Conservation (phyloP, 2,329 filamentous ascomycete species). For the Rugonectria rugulosa region DNA sequence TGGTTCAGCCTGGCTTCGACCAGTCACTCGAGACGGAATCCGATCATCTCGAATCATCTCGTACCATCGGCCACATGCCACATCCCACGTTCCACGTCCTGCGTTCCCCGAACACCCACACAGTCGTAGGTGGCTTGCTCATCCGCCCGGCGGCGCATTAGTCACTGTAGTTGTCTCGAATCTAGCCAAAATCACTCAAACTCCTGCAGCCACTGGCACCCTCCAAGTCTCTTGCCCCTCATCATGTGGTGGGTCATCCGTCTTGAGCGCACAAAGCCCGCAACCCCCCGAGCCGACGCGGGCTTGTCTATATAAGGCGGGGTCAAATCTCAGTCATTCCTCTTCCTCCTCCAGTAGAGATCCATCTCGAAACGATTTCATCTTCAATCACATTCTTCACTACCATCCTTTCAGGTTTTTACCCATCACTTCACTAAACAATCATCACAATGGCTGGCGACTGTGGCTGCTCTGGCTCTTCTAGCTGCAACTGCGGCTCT, state of each 20-base stretch:
- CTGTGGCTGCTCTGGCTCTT: constrained; percentile 47
- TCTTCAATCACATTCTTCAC: constrained; percentile 5
- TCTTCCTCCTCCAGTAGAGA: constrained; percentile 22
- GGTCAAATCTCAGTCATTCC: constrained; percentile 20
- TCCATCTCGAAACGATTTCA: constrained; percentile 23
- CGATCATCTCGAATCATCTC: constrained; percentile 28
- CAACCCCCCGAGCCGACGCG: constrained; percentile 12
- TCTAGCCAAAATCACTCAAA: constrained; percentile 37
- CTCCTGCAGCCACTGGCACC: constrained; percentile 26
- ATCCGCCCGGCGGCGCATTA: background rate
- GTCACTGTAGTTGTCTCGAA: constrained; percentile 10
- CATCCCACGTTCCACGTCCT: too few species aligned
- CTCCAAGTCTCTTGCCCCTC: constrained; percentile 16
- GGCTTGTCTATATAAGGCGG: constrained; percentile 38
- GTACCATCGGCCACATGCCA: constrained; percentile 18
- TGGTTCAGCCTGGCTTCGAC: constrained; percentile 6
- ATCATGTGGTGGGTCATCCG: constrained; percentile 20
- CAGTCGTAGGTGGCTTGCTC: constrained; percentile 17
- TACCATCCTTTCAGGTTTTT: constrained; percentile 13
- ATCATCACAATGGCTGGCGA: constrained; percentile 46
- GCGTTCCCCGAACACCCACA: too few species aligned
- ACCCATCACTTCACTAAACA: constrained; percentile 21
- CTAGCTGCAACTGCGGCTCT: constrained; percentile 47
- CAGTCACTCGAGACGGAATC: constrained; percentile 3
- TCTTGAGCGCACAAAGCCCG: constrained; percentile 24